phyloP scores from a whole-genome alignment of 768 basidiomycete species.

The Mycena epipterygia region DNA sequence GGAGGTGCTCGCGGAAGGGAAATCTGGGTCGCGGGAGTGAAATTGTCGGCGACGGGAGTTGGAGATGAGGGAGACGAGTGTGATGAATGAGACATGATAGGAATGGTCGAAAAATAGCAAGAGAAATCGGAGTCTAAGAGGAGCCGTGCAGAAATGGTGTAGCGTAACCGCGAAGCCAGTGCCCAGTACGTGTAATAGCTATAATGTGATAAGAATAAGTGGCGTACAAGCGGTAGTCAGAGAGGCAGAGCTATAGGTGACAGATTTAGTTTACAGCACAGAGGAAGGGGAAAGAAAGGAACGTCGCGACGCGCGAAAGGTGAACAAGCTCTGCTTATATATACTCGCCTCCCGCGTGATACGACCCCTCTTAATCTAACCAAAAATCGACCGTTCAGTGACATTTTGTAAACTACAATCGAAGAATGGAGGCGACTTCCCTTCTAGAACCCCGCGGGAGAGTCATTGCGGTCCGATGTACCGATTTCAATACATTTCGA shows the following conservation, averaged over 20 bases:
- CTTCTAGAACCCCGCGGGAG: slow-evolving; percentile 13
- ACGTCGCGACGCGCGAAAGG: background rate
- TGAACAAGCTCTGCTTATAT: slow-evolving; percentile 13
- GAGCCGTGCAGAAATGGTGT: slow-evolving; percentile 18
- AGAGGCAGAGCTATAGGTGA: slow-evolving; percentile 25
- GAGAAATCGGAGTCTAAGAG: slow-evolving; percentile 16
- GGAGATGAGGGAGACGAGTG: slow-evolving; percentile 16
- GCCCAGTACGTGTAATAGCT: slow-evolving; percentile 32
- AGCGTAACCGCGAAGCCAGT: slow-evolving; percentile 28
- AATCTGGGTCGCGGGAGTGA: slow-evolving; percentile 12
- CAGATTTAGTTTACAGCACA: slow-evolving; percentile 21
- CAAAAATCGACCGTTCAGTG: background rate
- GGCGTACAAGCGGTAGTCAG: slow-evolving; percentile 23
- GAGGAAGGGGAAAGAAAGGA: slow-evolving; percentile 16
- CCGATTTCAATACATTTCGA: slow-evolving; percentile 12
- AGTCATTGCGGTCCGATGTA: slow-evolving; percentile 13
- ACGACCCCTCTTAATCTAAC: slow-evolving; percentile 15
- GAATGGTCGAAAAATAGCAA: slow-evolving; percentile 30
- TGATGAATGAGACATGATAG: slow-evolving; percentile 24
- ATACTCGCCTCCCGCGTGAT: slow-evolving; percentile 24
- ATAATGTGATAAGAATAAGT: slow-evolving; percentile 33
- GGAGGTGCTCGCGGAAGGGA: slow-evolving; percentile 33
- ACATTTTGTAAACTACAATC: slow-evolving; percentile 7
- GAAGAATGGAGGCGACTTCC: slow-evolving; percentile 8
- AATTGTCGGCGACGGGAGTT: background rate